Evolutionary conservation across 768 basidiomycete species (phyloP), one percentile per base, ranked within the genome.

Genomic region (Clathrus columnatus): DNA sequence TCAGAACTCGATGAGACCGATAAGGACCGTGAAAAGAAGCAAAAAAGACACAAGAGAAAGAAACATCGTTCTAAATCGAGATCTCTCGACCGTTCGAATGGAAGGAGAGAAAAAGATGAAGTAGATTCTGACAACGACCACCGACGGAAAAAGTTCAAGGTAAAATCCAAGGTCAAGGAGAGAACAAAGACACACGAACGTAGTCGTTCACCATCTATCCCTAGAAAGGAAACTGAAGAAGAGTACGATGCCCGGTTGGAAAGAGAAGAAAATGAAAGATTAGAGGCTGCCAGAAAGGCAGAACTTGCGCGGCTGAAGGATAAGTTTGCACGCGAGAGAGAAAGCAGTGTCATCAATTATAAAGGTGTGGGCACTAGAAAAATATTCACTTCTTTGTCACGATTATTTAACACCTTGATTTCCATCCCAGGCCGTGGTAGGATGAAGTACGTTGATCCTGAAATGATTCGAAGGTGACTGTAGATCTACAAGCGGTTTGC

Each of bases 211-310:
- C 53, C 49, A 4, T 43, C 59, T 3, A 50, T 32, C 3, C 57
- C 64, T 23, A 55, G 53, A 32, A 66, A 69, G 59, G 85, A 87
- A 65, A 85, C 83, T 0, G 81, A 84, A 60, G 86, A 85, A 65
- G 83, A 85, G 63, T 86, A 88, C 58, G 85, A 85, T 61, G 77
- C 77, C 1, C 71, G 82, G 29, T 66, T 87, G 48, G 84, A 86
- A 64, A 70, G 80, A 41, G 82, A 86, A 63, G 85, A 87, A 67
- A 73, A 73, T 11, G 81, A 83, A 61, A 72, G 84, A 44, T 53
- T 79, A 0, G 80, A 75, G 59, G 72, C 68, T 7, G 73, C 70
- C 32, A 73, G 73, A 57, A 73, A 68, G 60, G 68, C 61, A 45
- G 76, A 83, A 57, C 63, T 87, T 26, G 75, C 79, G 60, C 68